These are phyloP conservation scores for Volvariella volvacea DNA, from an alignment of 1,284 basidiomycete genomes.

Conservation along the genomic window DNA sequence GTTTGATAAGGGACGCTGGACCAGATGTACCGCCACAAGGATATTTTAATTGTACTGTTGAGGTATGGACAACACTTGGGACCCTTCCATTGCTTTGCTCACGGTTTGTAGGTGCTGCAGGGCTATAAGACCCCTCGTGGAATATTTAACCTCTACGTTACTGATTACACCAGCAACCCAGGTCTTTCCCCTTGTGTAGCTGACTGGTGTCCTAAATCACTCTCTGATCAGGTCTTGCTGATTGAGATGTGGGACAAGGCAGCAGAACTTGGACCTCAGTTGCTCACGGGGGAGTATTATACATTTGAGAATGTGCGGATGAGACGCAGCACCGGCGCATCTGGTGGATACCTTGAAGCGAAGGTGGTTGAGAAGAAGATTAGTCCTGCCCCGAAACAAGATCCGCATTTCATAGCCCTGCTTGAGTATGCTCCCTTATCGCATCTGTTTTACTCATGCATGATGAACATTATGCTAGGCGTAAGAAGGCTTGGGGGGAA, in stretches of 20 bases:
- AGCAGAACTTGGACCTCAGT: conserved; percentile 27
- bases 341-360: conserved; percentile 39
- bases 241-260: conserved; percentile 56
- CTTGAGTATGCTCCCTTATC: conserved; percentile 41
- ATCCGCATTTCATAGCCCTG: conserved; percentile 35
- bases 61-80: conserved; percentile 30
- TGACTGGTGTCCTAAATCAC: conserved; percentile 39
- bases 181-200: conserved; percentile 23
- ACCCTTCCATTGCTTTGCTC: conserved; percentile 1
- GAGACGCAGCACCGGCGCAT: conserved; percentile 27
- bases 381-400: conserved; percentile 28
- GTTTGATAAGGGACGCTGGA: conserved; percentile 43
- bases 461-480: background rate
- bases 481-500: too few relatives aligned
- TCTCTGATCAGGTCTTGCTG: conserved; percentile 39
- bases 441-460: background rate
- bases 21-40: conserved; percentile 38
- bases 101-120: conserved; percentile 37
- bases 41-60: conserved; percentile 63
- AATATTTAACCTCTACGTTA: conserved; percentile 50
- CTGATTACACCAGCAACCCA: conserved; percentile 54
- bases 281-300: conserved; percentile 49
- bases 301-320: conserved; percentile 49
- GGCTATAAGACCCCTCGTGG: conserved; percentile 28
- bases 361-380: conserved; percentile 41